Evolutionary conservation across 75 land plant species (phyloP).

Genomic region (Azolla pinnata): DNA sequence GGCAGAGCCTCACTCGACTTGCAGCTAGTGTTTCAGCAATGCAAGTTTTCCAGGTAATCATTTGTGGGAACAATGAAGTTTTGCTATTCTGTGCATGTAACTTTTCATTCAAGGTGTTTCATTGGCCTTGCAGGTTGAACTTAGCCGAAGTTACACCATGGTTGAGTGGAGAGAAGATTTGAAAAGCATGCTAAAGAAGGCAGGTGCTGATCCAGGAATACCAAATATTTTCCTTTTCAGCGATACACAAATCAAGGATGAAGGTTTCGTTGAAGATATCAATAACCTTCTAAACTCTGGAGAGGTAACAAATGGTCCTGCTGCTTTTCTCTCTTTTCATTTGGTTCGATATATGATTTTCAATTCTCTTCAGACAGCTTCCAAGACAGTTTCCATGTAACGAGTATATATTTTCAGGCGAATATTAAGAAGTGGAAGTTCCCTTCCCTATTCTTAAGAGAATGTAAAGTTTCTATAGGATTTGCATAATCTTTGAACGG

Average conservation of each 20-base stretch:
- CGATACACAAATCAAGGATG: constrained; percentile 35
- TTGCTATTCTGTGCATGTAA: background rate
- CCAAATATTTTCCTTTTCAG: constrained; percentile 31
- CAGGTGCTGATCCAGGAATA: constrained; percentile 35
- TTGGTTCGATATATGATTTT: too few species aligned
- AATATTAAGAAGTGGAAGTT: background rate
- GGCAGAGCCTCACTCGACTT: constrained; percentile 33
- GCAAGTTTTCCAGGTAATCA: constrained; percentile 33
- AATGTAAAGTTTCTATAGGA: background rate
- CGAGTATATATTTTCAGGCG: too few species aligned
- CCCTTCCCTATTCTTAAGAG: background rate
- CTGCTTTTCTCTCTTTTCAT: too few species aligned
- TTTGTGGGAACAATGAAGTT: background rate
- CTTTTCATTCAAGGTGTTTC: background rate
- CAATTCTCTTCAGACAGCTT: too few species aligned
- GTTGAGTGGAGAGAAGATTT: constrained; percentile 39
- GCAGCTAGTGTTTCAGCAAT: constrained; percentile 29
- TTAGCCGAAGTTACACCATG: constrained; percentile 29
- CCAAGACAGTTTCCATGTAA: too few species aligned
- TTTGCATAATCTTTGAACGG: too few species aligned
- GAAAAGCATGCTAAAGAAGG: constrained; percentile 29
- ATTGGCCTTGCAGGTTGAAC: constrained; percentile 20
- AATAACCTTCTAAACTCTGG: constrained; percentile 36
- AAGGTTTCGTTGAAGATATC: constrained; percentile 40
- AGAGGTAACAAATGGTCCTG: constrained; percentile 16